Evolutionary conservation across 225 moss, liverwort and hornwort genomes (phyloP), one percentile per base, ranked within the genome.

Genomic region (Marchantia polymorpha): DNA sequence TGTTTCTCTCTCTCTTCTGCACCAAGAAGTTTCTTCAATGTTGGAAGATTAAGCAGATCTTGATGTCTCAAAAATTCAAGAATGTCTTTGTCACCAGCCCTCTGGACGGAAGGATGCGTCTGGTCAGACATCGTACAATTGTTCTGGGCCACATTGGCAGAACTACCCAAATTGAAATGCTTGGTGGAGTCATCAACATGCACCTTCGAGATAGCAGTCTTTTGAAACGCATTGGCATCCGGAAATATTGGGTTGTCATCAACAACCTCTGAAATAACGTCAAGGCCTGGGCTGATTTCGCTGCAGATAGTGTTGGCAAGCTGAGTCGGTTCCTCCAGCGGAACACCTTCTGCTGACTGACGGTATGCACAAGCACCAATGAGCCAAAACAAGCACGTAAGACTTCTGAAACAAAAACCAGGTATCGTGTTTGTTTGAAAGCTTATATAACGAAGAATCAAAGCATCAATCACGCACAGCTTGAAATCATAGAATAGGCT

Each of bases 1-100:
- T 79, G 27, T 74, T 69, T 74, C 76, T 81, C 86, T 73, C 81
- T 75, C 14, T 19, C 78, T 64, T 78, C 75, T 64, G 83, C 83
- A 27, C 22, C 65, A 30, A 81, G 17, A 20, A 83, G 78, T 64
- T 66, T 83, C 71, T 83, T 74, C 69, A 86, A 30, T 27, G 68
- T 65, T 23, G 77, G 27, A 16, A 52, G 60, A 22, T 83, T 77
- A 4, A 54, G 10, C 6, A 83, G 23, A 48, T 54, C 63, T 50
- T 77, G 71, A 4, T 77, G 8, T 7, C 65, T 20, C 72, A 82
- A 52, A 73, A 76, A 64, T 7, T 77, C 67, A 20, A 82, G 14
- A 19, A 79, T 46, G 53, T 85, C 71, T 10, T 65, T 64, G 52
- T 50, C 27, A 2, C 23, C 71, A 67, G 61, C 75, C 52, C 25